Percentiles rank a stretch among this genome's conserved stretches.
phyloP scores from a whole-genome alignment of 2,329 filamentous ascomycete genomes.

The Elsinoe perseae region DNA sequence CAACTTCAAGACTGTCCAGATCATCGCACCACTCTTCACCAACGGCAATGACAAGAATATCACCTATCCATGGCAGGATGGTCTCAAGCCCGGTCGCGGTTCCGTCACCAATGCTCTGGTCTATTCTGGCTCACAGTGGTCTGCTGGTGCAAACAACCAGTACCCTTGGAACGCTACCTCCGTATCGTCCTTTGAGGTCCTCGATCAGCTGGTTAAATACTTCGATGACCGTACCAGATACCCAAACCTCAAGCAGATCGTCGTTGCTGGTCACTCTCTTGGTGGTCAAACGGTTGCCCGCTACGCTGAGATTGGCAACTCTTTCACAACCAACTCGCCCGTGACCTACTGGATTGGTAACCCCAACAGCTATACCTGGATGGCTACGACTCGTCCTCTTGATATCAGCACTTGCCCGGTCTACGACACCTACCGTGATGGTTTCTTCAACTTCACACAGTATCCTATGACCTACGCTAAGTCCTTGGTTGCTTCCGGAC shows the following conservation, averaged over 20 bases:
- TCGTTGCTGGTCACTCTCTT: conserved; percentile 32
- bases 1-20: conserved; percentile 27
- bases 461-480: conserved; percentile 28
- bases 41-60: conserved; percentile 31
- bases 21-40: conserved; percentile 31
- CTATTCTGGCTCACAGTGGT: conserved; percentile 31
- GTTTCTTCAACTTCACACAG: conserved; percentile 27
- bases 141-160: conserved; percentile 30
- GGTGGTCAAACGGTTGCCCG: conserved; percentile 31
- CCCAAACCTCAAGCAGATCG: conserved; percentile 32
- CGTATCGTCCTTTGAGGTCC: conserved; percentile 29
- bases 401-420: conserved; percentile 25
- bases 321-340: conserved; percentile 21
- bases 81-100: conserved; percentile 22
- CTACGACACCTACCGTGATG: conserved; percentile 32
- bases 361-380: conserved; percentile 31
- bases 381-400: conserved; percentile 27
- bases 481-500: conserved; percentile 25
- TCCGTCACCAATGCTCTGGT: conserved; percentile 30
- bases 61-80: conserved; percentile 30
- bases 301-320: conserved; percentile 28
- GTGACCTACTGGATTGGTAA: conserved; percentile 31
- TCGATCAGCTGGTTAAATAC: conserved; percentile 32
- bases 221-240: conserved; percentile 29
- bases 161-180: conserved; percentile 26